Evolutionary conservation across 23 red algal species (phyloP).

Genomic region (Rhodosorus marinus): DNA sequence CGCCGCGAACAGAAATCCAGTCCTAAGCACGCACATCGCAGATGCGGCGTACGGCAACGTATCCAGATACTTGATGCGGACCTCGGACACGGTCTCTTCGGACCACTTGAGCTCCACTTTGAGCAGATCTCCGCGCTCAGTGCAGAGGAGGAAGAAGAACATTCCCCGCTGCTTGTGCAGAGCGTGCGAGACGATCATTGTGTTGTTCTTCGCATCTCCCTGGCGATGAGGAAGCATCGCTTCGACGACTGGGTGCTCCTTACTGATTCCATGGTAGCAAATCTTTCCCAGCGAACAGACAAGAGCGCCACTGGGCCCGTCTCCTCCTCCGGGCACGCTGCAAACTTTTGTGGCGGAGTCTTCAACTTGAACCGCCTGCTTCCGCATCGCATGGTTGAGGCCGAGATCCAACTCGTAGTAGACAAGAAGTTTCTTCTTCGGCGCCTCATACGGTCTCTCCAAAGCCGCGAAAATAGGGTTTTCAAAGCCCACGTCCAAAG

Average conservation of each 20-base stretch:
- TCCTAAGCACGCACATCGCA: too few species aligned
- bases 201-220: constrained; percentile 2
- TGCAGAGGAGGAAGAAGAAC: constrained; percentile 66
- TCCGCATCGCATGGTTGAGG: constrained; percentile 46
- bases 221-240: constrained; percentile 2
- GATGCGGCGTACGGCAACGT: too few species aligned
- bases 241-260: constrained; percentile 1
- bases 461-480: constrained; percentile 73
- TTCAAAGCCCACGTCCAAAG: constrained; percentile 62
- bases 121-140: constrained; percentile 59
- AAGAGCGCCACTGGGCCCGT: constrained; percentile 72
- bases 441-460: constrained; percentile 23
- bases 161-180: constrained; percentile 32
- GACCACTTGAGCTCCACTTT: constrained; percentile 30
- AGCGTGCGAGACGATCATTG: constrained; percentile 31
- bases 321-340: constrained; percentile 38
- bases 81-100: neutral
- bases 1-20: constrained; percentile 54
- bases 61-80: too few species aligned
- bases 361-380: constrained; percentile 5
- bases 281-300: constrained; percentile 21
- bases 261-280: constrained; percentile 3
- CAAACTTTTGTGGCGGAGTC: constrained; percentile 14
- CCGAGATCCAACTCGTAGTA: constrained; percentile 83
- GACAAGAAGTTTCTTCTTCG: constrained; percentile 18